These are phyloP conservation scores for Diaporthe sp. DNA, from an alignment of 2,329 filamentous ascomycete species.

Conservation along the genomic window DNA sequence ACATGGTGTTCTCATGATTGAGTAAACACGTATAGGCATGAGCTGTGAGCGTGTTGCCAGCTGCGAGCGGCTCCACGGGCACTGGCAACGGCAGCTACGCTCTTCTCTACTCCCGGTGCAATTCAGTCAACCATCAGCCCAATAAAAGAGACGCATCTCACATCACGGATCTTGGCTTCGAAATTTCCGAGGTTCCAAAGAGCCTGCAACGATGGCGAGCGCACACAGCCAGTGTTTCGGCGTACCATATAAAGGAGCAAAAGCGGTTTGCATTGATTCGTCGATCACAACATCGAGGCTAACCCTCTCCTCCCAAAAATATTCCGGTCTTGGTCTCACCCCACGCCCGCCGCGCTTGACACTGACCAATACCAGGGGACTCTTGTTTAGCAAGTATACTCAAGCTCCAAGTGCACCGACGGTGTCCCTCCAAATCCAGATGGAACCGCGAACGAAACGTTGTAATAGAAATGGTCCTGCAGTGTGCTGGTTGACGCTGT, in stretches of 20 bases:
- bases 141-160: too few species aligned
- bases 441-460: slow-evolving; percentile 61
- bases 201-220: background rate
- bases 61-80: too few species aligned
- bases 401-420: slow-evolving; percentile 16
- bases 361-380: too few species aligned
- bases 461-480: slow-evolving; percentile 59
- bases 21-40: too few species aligned
- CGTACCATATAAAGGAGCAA: background rate
- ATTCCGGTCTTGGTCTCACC: background rate
- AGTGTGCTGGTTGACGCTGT: slow-evolving; percentile 52
- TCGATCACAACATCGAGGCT: background rate
- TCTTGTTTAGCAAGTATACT: slow-evolving; percentile 35
- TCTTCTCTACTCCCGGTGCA: background rate
- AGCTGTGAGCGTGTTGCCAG: background rate
- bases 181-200: too few species aligned
- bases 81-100: too few species aligned
- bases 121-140: too few species aligned
- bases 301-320: too few species aligned
- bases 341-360: too few species aligned
- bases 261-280: background rate
- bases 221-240: too few species aligned
- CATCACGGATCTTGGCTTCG: background rate
- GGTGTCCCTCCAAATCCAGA: slow-evolving; percentile 53
- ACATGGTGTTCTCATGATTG: background rate